phyloP scores from a whole-genome alignment of 495 filamentous ascomycete genomes.

The Talaromyces nanjingensis region DNA sequence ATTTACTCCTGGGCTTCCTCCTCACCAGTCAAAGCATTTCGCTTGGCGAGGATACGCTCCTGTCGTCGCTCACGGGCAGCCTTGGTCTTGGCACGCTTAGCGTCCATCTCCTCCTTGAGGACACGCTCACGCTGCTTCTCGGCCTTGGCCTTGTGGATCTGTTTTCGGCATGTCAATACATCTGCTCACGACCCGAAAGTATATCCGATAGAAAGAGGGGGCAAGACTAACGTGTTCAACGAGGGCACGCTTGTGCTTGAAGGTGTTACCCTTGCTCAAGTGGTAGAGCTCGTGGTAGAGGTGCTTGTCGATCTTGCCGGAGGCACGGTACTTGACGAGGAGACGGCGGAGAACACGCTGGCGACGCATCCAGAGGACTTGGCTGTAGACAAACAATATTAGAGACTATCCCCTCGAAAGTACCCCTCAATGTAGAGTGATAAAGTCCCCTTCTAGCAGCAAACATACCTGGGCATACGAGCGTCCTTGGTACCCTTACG shows the following conservation, averaged over 20 bases:
- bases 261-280: slow-evolving; percentile 99
- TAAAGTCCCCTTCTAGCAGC: not conserved
- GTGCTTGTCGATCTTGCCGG: slow-evolving; percentile 99
- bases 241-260: slow-evolving; percentile 99
- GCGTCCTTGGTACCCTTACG: slow-evolving; percentile 99
- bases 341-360: slow-evolving; percentile 98
- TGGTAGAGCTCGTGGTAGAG: slow-evolving; percentile 99
- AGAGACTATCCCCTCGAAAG: slow-evolving; percentile 3
- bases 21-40: slow-evolving; percentile 70
- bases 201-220: not conserved
- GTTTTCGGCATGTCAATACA: slow-evolving; percentile 20
- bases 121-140: slow-evolving; percentile 91
- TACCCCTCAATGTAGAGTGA: not conserved
- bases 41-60: slow-evolving; percentile 84
- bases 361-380: slow-evolving; percentile 99
- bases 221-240: slow-evolving; percentile 93
- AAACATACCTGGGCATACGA: slow-evolving; percentile 91
- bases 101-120: slow-evolving; percentile 99
- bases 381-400: slow-evolving; percentile 43
- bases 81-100: slow-evolving; percentile 99
- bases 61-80: slow-evolving; percentile 94
- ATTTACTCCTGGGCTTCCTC: slow-evolving; percentile 42
- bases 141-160: slow-evolving; percentile 99
- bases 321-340: slow-evolving; percentile 97
- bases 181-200: slow-evolving; percentile 17